Evolutionary conservation across 306 rosid genomes (phyloP), one percentile per base, ranked within the genome.

Genomic region (Dryas alaskensis): DNA sequence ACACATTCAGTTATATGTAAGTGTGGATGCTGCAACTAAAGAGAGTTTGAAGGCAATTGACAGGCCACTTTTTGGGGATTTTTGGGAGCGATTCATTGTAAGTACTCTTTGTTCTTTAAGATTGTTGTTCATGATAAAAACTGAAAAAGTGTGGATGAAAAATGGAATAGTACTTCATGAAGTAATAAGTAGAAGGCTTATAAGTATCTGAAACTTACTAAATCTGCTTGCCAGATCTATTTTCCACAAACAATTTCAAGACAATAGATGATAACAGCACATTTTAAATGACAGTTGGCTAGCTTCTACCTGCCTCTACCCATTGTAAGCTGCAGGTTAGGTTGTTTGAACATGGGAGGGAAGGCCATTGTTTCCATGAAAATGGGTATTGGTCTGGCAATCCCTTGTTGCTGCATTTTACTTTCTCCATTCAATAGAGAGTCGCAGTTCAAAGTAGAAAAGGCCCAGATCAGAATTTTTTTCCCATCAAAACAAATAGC

Each of bases 1-100:
- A 69, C 55, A 17, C 76, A 60, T 84, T 84, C 97, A 94, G 99
- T 84, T 94, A 78, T 91, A 94, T 79, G 97, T 92, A 68, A 94
- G 99, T 74, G 96, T 94, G 19, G 99, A 94, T 87, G 99, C 99
- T 74, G 99, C 86, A 55, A 94, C 99, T 13, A 94, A 89, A 82
- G 97, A 94, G 65, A 82, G 89, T 80, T 80, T 94, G 81, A 94
- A 94, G 88, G 99, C 99, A 65, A 94, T 94, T 73, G 99, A 94
- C 80, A 91, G 97, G 73, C 97, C 97, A 67, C 97, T 94, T 48
- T 94, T 94, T 87, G 97, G 95, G 70, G 97, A 94, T 82, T 94
- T 94, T 78, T 94, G 99, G 99, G 99, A 94, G 73, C 84, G 99
- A 78, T 88, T 94, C 81, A 77, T 92, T 73, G 99, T 94, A 78